A percentile compares a stretch with the other conserved stretches of the same genome.
Evolutionary conservation across 1,284 basidiomycete genomes (phyloP).

Genomic region (Leccinum solheimii): DNA sequence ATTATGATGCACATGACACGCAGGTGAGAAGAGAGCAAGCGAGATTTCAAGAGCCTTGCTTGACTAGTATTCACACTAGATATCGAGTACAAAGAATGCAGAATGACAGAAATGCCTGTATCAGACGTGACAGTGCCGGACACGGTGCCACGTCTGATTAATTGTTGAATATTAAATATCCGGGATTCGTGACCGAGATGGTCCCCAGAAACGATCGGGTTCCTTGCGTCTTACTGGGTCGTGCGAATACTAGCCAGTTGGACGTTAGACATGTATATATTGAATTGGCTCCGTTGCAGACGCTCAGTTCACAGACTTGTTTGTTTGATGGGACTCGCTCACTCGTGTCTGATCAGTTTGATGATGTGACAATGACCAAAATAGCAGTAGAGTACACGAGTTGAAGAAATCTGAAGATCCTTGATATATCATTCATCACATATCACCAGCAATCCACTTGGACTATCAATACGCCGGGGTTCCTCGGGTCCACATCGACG

Average conservation of each 20-base stretch:
- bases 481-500: constrained; percentile 70
- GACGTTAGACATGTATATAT: constrained; percentile 19
- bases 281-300: neutral
- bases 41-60: neutral
- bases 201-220: constrained; percentile 74
- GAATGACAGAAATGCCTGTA: neutral
- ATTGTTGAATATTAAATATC: no score
- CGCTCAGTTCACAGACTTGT: neutral
- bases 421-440: neutral
- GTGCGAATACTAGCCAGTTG: constrained; percentile 55
- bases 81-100: constrained; percentile 12
- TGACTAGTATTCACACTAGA: constrained; percentile 3
- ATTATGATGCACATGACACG: neutral
- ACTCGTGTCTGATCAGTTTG: neutral
- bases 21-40: neutral
- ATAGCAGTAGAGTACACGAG: neutral
- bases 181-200: neutral
- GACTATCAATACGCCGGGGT: constrained; percentile 85
- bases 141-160: no score
- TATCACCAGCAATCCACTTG: constrained; percentile 43
- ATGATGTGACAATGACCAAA: neutral
- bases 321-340: neutral
- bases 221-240: constrained; percentile 86
- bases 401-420: neutral
- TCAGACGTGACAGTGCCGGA: no score